A percentile compares a stretch with the other conserved stretches of the same genome.
phyloP scores from a whole-genome alignment of 2,329 filamentous ascomycete species.

The Pseudopyrenochaeta lycopersici region DNA sequence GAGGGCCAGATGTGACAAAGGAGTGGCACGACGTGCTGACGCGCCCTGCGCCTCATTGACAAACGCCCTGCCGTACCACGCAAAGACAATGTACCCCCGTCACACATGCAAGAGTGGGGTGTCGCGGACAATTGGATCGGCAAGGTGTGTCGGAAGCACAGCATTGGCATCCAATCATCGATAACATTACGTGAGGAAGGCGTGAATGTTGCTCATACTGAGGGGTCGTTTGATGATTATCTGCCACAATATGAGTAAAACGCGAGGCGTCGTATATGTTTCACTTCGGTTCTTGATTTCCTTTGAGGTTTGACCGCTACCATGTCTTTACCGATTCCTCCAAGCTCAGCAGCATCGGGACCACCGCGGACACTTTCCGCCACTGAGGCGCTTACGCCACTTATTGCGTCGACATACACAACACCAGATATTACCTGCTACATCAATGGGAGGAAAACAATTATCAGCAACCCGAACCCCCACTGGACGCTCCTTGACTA shows the following conservation, averaged over 20 bases:
- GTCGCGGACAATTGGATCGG: slow-evolving; percentile 2
- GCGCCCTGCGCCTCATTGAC: neutral
- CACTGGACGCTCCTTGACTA: slow-evolving; percentile 93
- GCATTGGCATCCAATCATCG: slow-evolving; percentile 26
- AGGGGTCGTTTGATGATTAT: slow-evolving; percentile 13
- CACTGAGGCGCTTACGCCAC: slow-evolving; percentile 61
- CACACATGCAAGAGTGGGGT: slow-evolving; percentile 31
- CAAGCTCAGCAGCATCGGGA: slow-evolving; percentile 38
- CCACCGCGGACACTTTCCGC: slow-evolving; percentile 36
- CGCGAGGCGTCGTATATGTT: neutral
- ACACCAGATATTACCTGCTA: slow-evolving; percentile 79
- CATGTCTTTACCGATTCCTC: slow-evolving; percentile 44
- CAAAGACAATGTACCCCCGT: neutral
- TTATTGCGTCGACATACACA: slow-evolving; percentile 83
- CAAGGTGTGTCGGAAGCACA: slow-evolving; percentile 8
- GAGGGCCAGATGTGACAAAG: slow-evolving; percentile 15
- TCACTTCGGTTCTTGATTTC: neutral
- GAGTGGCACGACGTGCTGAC: slow-evolving; percentile 7
- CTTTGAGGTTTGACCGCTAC: slow-evolving; percentile 1
- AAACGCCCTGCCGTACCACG: slow-evolving; percentile 4
- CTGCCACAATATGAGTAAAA: slow-evolving; percentile 1
- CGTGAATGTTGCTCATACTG: slow-evolving; percentile 21
- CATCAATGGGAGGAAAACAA: slow-evolving; percentile 87
- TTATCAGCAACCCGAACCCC: slow-evolving; percentile 85
- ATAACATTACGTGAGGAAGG: slow-evolving; percentile 30